These are phyloP conservation scores for Discostella stelligeroides DNA, from an alignment of 108 stramenopile species.

Conservation along the genomic window DNA sequence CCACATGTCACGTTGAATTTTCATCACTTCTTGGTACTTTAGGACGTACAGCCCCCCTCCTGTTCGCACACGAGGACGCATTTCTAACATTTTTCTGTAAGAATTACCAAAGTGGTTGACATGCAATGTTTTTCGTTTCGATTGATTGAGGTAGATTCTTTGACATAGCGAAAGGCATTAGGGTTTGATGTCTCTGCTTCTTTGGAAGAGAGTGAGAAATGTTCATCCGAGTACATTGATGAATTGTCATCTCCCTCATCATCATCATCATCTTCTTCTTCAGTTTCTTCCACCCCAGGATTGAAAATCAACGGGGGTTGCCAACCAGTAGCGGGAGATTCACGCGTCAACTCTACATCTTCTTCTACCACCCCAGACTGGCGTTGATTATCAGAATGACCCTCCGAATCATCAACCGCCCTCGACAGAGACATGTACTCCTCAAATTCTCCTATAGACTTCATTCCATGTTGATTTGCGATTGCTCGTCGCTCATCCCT, in stretches of 20 bases:
- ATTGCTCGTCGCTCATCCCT: slow-evolving; percentile 67
- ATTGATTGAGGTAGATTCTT: slow-evolving; percentile 76
- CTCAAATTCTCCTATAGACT: slow-evolving; percentile 86
- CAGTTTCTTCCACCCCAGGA: not conserved
- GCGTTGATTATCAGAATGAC: not conserved
- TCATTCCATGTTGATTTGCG: slow-evolving; percentile 70
- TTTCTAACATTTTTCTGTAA: slow-evolving; percentile 76
- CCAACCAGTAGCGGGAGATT: slow-evolving; percentile 12
- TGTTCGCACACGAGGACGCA: slow-evolving; percentile 73
- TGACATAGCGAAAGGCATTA: slow-evolving; percentile 55
- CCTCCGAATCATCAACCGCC: slow-evolving; percentile 55
- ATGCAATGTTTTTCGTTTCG: slow-evolving; percentile 65
- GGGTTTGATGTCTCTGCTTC: not conserved
- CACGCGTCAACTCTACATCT: slow-evolving; percentile 8
- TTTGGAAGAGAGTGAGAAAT: slow-evolving; percentile 4
- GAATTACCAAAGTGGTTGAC: slow-evolving; percentile 65
- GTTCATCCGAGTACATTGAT: slow-evolving; percentile 28
- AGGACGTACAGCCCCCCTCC: slow-evolving; percentile 79
- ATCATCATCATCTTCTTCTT: slow-evolving; percentile 4
- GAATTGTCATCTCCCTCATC: slow-evolving; percentile 60
- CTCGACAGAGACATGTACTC: slow-evolving; percentile 67
- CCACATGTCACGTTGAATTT: slow-evolving; percentile 87
- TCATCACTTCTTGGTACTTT: slow-evolving; percentile 55
- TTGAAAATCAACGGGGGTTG: slow-evolving; percentile 23
- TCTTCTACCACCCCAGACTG: not conserved